These are phyloP conservation scores for Podaxis sp. DNA, from an alignment of 768 basidiomycete species.

Conservation along the genomic window DNA sequence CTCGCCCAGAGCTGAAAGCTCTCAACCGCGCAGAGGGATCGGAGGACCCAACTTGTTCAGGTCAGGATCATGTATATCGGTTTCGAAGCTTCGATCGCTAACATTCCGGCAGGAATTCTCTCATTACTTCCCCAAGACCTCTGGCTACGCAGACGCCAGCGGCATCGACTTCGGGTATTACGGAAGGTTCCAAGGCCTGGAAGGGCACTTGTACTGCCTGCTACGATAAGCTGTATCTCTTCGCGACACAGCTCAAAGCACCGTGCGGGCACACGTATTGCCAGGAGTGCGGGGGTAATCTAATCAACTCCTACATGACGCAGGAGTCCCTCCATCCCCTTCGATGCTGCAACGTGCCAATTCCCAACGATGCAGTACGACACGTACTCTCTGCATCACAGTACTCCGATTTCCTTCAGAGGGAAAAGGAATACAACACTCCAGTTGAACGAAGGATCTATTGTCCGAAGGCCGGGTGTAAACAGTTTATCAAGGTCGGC, in stretches of 20 bases:
- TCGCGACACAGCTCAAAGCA: background rate
- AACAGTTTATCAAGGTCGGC: slow-evolving; percentile 14
- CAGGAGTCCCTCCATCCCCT: slow-evolving; percentile 15
- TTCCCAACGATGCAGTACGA: background rate
- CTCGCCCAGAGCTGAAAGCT: background rate
- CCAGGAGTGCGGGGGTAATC: slow-evolving; percentile 5
- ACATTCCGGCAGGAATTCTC: background rate
- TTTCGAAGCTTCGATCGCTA: background rate
- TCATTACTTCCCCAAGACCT: background rate
- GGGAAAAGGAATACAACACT: slow-evolving; percentile 12
- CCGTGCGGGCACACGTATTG: slow-evolving; percentile 17
- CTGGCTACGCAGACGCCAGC: background rate
- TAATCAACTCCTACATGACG: slow-evolving; percentile 11
- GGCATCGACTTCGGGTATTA: background rate
- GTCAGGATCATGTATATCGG: background rate
- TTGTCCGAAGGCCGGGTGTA: slow-evolving; percentile 13
- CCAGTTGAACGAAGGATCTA: slow-evolving; percentile 12
- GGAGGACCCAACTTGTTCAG: background rate
- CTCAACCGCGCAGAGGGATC: background rate
- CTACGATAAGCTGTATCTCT: background rate
- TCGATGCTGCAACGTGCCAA: slow-evolving; percentile 16
- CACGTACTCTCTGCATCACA: slow-evolving; percentile 7
- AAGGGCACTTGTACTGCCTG: background rate
- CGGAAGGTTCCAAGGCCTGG: background rate
- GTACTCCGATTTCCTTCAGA: background rate